These are phyloP conservation scores for Calendula officinalis DNA, from an alignment of 129 eudicot species.

Conservation along the genomic window DNA sequence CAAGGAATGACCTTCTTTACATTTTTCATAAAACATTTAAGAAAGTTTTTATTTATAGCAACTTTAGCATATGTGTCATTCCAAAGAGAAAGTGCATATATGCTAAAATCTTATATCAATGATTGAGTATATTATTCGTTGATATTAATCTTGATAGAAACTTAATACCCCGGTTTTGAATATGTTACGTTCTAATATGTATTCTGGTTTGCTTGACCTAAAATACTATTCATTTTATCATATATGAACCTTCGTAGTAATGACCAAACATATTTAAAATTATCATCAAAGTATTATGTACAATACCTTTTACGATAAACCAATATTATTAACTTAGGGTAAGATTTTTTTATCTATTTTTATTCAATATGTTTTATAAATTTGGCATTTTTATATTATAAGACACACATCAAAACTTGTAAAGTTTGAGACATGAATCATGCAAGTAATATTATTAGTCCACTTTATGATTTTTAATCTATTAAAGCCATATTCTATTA, in stretches of 20 bases:
- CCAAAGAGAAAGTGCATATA: constrained; percentile 25
- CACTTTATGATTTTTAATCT: too few relatives aligned
- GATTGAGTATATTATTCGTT: constrained; percentile 35
- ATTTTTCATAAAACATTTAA: constrained; percentile 22
- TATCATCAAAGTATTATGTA: too few relatives aligned
- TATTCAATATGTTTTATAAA: too few relatives aligned
- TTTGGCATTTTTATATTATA: too few relatives aligned
- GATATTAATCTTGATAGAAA: constrained; percentile 9
- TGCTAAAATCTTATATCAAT: constrained; percentile 29
- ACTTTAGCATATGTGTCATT: constrained; percentile 36
- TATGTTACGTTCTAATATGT: neutral
- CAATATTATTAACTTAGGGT: too few relatives aligned
- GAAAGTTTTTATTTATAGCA: constrained; percentile 21
- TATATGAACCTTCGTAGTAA: neutral
- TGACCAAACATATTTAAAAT: too few relatives aligned
- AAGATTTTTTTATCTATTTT: too few relatives aligned
- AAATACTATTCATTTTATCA: neutral
- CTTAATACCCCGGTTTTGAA: neutral
- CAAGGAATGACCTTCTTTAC: constrained; percentile 29
- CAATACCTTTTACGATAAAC: too few relatives aligned
- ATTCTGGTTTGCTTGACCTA: neutral
- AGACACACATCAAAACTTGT: too few relatives aligned
- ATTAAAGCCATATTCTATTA: too few relatives aligned
- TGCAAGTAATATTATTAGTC: too few relatives aligned
- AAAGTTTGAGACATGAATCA: too few relatives aligned